Conservation (phyloP, 495 filamentous ascomycete species). For the Letharia lupina region DNA sequence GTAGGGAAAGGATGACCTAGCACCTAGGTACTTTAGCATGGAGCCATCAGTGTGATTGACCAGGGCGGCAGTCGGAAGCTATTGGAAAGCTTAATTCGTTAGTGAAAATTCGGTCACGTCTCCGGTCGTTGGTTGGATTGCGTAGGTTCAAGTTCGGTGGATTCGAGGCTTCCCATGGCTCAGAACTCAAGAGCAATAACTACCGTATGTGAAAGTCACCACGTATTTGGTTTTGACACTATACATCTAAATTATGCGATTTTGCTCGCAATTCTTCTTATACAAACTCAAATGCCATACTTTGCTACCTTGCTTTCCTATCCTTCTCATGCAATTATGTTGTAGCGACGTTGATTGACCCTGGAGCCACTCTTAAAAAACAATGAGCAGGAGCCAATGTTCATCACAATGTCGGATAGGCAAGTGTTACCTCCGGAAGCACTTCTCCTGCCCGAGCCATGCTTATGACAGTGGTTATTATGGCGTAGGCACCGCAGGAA, state of each 20-base stretch:
- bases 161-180: neutral
- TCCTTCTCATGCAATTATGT: neutral
- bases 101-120: neutral
- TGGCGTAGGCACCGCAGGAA: slow-evolving; percentile 20
- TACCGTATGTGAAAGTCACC: too few relatives aligned
- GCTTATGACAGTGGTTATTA: neutral
- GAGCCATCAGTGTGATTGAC: too few relatives aligned
- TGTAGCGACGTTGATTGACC: neutral
- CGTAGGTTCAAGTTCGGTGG: neutral
- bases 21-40: too few relatives aligned
- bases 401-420: slow-evolving; percentile 15
- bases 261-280: too few relatives aligned
- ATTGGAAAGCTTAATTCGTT: neutral
- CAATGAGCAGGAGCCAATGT: slow-evolving; percentile 3
- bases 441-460: neutral
- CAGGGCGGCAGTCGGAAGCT: neutral
- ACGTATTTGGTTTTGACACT: too few relatives aligned
- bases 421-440: neutral
- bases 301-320: too few relatives aligned
- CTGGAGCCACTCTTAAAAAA: slow-evolving; percentile 3
- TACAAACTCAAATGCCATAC: too few relatives aligned
- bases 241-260: too few relatives aligned
- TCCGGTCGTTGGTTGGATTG: neutral
- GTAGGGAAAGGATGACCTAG: too few relatives aligned
- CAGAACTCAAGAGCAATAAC: too few relatives aligned